Conservation (phyloP, 176 grass and related monocot species). For the Aegilops sharonensis region DNA sequence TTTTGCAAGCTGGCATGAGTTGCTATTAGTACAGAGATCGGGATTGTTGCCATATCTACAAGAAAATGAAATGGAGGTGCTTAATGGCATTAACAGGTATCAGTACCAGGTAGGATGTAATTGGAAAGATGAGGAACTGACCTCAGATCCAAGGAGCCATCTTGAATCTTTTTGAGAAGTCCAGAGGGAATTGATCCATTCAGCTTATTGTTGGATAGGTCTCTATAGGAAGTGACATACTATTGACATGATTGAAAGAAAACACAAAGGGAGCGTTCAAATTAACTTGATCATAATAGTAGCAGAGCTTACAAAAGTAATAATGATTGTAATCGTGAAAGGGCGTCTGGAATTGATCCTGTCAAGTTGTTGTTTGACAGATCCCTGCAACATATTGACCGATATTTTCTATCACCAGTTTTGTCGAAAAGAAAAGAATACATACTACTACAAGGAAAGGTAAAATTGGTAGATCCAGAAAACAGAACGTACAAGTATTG, state of each 20-base stretch:
- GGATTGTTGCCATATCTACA: no score
- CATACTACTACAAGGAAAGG: no score
- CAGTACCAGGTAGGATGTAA: neutral
- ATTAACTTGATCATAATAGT: neutral
- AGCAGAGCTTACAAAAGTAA: constrained; percentile 41
- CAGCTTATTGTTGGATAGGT: constrained; percentile 49
- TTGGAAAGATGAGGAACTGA: neutral
- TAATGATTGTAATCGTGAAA: constrained; percentile 42
- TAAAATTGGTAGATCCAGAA: neutral
- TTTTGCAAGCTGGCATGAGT: no score
- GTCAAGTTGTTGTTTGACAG: constrained; percentile 27
- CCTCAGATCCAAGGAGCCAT: constrained; percentile 45
- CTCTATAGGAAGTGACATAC: constrained; percentile 34
- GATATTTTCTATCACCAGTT: neutral
- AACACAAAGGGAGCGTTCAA: neutral
- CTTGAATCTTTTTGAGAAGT: constrained; percentile 34
- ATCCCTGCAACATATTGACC: constrained; percentile 38
- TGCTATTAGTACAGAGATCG: no score
- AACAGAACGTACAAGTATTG: constrained; percentile 37
- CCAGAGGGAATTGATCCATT: constrained; percentile 41
- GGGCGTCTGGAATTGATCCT: constrained; percentile 41
- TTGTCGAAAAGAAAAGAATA: neutral
- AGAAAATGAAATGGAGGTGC: neutral
- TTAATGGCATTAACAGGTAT: no score
- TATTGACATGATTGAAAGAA: neutral